Conservation (phyloP, 495 filamentous ascomycete genomes). For the Hypoxylon fragiforme region DNA sequence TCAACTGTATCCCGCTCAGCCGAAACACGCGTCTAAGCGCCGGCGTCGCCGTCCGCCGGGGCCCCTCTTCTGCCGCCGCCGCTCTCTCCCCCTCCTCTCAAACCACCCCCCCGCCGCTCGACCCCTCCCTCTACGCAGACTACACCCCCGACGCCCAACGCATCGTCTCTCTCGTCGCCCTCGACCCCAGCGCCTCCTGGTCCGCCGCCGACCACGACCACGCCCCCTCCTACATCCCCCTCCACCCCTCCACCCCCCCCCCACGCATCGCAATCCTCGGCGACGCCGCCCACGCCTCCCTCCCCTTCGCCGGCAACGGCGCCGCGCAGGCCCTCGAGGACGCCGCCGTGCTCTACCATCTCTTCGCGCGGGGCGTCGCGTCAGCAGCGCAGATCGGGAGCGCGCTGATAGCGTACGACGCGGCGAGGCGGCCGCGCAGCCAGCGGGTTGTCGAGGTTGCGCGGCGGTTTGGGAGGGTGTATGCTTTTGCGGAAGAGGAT, state of each 20-base stretch:
- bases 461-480: conserved; percentile 39
- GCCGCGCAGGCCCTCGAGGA: conserved; percentile 66
- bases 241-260: conserved; percentile 51
- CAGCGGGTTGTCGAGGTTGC: conserved; percentile 40
- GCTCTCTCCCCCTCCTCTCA: conserved; percentile 31
- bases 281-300: conserved; percentile 62
- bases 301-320: conserved; percentile 61
- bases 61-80: neutral
- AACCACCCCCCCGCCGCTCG: conserved; percentile 13
- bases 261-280: conserved; percentile 57
- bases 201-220: conserved; percentile 53
- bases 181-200: conserved; percentile 41
- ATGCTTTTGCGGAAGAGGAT: conserved; percentile 38
- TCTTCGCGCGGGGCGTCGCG: conserved; percentile 33
- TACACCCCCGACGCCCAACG: conserved; percentile 40
- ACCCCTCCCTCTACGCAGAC: conserved; percentile 35
- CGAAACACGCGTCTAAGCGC: conserved; percentile 46
- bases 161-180: conserved; percentile 41
- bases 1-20: conserved; percentile 46
- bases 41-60: conserved; percentile 43
- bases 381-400: conserved; percentile 19
- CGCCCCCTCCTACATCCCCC: conserved; percentile 51
- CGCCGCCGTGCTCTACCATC: conserved; percentile 46
- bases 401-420: conserved; percentile 38
- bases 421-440: conserved; percentile 34